Evolutionary conservation across 345 rosid genomes (phyloP).

Genomic region (Gossypium longicalyx): DNA sequence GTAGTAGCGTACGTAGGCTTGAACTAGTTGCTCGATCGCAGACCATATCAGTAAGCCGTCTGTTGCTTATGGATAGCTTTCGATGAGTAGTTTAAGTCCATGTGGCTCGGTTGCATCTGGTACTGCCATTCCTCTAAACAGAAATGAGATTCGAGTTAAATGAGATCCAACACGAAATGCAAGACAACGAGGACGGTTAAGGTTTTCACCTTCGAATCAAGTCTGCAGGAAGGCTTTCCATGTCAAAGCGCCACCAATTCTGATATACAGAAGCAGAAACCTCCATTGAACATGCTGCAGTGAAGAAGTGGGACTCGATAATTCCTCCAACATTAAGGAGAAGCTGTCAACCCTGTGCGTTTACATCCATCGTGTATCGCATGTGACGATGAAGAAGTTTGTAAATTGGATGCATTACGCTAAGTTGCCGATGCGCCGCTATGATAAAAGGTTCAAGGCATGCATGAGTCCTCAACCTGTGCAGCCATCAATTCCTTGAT

Average conservation of each 20-base stretch:
- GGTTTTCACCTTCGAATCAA: conserved; percentile 68
- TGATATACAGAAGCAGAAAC: conserved; percentile 71
- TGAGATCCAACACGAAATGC: not conserved
- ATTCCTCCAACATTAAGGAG: conserved; percentile 77
- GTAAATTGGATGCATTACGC: conserved; percentile 85
- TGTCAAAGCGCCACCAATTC: conserved; percentile 74
- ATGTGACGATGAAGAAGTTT: conserved; percentile 85
- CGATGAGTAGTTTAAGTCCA: conserved; percentile 1
- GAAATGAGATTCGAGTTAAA: not conserved
- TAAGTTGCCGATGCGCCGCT: conserved; percentile 81
- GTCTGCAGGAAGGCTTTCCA: conserved; percentile 88
- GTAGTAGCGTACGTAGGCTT: conserved; percentile 11
- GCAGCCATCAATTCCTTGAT: conserved; percentile 2
- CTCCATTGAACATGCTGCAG: conserved; percentile 74
- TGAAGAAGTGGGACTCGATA: conserved; percentile 70
- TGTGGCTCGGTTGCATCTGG: conserved; percentile 23
- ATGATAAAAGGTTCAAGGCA: conserved; percentile 80
- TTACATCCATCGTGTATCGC: conserved; percentile 86
- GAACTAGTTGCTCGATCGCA: not conserved
- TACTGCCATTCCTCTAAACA: conserved; percentile 60
- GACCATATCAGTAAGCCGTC: conserved; percentile 16
- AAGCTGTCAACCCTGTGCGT: conserved; percentile 68
- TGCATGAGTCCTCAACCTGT: conserved; percentile 65
- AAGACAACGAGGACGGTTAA: not conserved
- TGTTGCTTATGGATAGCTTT: conserved; percentile 8